phyloP scores from a whole-genome alignment of 495 filamentous ascomycete genomes.

The Talaromyces trachyspermus region DNA sequence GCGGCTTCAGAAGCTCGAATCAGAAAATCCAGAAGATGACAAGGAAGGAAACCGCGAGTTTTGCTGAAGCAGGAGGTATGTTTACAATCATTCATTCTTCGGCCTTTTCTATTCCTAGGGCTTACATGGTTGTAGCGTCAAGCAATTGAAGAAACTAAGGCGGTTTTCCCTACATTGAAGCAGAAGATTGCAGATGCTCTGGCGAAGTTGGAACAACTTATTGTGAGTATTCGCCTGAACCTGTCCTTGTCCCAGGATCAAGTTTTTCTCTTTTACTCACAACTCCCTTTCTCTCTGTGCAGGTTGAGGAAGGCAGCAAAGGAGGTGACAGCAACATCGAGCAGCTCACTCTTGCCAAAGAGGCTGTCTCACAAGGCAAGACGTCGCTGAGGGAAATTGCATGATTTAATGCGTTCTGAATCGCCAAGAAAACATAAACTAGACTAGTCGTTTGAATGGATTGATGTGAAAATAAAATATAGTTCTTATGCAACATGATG shows the following conservation, averaged over 20 bases:
- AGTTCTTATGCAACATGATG: too few species aligned
- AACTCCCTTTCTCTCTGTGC: background rate
- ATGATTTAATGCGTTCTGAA: conserved; percentile 13
- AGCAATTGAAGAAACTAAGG: conserved; percentile 75
- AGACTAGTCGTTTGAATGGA: background rate
- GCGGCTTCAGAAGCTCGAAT: conserved; percentile 58
- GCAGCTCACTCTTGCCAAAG: conserved; percentile 47
- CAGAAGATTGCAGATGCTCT: conserved; percentile 60
- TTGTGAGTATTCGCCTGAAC: conserved; percentile 40
- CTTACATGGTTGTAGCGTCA: conserved; percentile 45
- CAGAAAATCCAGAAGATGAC: conserved; percentile 33
- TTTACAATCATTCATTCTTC: background rate
- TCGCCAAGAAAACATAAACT: conserved; percentile 7
- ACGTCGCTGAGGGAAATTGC: conserved; percentile 36
- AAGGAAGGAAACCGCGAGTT: conserved; percentile 63
- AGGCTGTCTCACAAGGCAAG: conserved; percentile 55
- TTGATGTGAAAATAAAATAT: conserved; percentile 12
- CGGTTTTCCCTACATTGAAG: conserved; percentile 62
- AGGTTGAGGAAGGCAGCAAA: conserved; percentile 41
- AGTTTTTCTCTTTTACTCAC: background rate
- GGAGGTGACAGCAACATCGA: conserved; percentile 45
- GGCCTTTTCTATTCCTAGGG: background rate
- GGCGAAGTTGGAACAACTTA: conserved; percentile 55
- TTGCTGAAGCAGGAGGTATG: conserved; percentile 76
- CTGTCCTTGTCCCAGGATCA: background rate